Conservation (phyloP, 306 rosid species). For the Malus sylvestris region DNA sequence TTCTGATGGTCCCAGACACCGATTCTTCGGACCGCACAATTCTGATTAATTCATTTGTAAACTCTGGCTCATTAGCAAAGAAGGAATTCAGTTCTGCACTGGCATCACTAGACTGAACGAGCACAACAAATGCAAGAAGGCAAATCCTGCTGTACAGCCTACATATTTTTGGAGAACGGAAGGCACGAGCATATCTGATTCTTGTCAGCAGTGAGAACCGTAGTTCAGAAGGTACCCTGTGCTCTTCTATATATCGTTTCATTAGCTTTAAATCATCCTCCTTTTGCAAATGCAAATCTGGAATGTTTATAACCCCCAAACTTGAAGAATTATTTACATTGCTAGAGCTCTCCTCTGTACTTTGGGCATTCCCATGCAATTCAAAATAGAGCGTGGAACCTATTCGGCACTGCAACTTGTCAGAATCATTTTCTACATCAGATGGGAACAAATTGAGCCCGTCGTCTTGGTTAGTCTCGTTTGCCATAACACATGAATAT, state of each 20-base stretch:
- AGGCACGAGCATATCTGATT: constrained; percentile 88
- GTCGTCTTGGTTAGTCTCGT: constrained; percentile 65
- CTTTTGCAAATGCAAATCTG: constrained; percentile 70
- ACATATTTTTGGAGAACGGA: constrained; percentile 72
- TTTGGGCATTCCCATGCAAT: constrained; percentile 59
- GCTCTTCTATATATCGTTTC: constrained; percentile 75
- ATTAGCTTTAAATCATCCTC: constrained; percentile 67
- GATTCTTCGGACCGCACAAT: constrained; percentile 84
- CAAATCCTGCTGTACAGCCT: constrained; percentile 82
- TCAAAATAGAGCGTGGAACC: constrained; percentile 92
- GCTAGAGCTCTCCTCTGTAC: constrained; percentile 35
- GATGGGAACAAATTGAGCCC: constrained; percentile 76
- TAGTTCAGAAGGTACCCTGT: constrained; percentile 61
- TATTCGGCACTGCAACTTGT: constrained; percentile 58
- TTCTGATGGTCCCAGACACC: constrained; percentile 73
- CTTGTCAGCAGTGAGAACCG: constrained; percentile 81
- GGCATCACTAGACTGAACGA: constrained; percentile 92
- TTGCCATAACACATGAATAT: constrained; percentile 78
- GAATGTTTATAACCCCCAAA: constrained; percentile 68
- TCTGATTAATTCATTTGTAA: constrained; percentile 83
- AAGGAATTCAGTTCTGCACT: constrained; percentile 87
- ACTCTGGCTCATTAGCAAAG: constrained; percentile 94
- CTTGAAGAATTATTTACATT: constrained; percentile 36
- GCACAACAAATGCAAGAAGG: constrained; percentile 86
- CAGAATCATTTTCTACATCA: constrained; percentile 53